Evolutionary conservation across 768 basidiomycete species (phyloP), one percentile per base, ranked within the genome.

Genomic region (Collybia nuda): DNA sequence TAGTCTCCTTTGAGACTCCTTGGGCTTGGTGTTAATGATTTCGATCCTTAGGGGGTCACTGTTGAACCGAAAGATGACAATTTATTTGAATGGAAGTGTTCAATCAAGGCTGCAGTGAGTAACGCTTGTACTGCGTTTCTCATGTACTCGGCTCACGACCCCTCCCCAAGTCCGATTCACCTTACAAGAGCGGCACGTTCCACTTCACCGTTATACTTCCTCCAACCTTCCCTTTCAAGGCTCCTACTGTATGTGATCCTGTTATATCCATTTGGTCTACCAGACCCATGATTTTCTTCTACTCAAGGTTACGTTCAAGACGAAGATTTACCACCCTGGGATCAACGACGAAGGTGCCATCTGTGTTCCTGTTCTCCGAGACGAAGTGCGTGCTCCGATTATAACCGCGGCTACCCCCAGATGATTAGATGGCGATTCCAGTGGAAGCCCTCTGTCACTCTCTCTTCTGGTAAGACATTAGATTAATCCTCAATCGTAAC

Each of bases 281-380:
- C 48, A 47, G 51, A 53, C 54, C 29, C 44, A 40, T 51, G 49
- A 40, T 48, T 49, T 37, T 38, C 21, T 26, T n/a, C 11, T 38
- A 48, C 36, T 47, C 23, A 61, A 93, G 90, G 88, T 93, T 37
- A 82, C 80, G 32, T 93, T 93, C 67, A 82, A 74, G 36, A 93
- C 91, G 48, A 92, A 85, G 77, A 86, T 93, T 40, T 93, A 93
- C 63, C 91, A 93, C 66, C 91, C 91, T 22, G 91, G 92, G 32
- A 88, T 93, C 65, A 91, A 93, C 55, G 91, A 93, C 50, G 90
- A 93, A 63, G 91, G 91, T 28, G 75, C 80, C 19, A 93, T 93
- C 50, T 93, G 91, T 63, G 82, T 93, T 26, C 86, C 90, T 28
- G 78, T 93, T 41, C 77, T 93, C 45, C 81, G 88, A 59, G 91